Evolutionary conservation across 1,284 basidiomycete genomes (phyloP), one percentile per base, ranked within the genome.

Genomic region (Ceratobasidium sp.): DNA sequence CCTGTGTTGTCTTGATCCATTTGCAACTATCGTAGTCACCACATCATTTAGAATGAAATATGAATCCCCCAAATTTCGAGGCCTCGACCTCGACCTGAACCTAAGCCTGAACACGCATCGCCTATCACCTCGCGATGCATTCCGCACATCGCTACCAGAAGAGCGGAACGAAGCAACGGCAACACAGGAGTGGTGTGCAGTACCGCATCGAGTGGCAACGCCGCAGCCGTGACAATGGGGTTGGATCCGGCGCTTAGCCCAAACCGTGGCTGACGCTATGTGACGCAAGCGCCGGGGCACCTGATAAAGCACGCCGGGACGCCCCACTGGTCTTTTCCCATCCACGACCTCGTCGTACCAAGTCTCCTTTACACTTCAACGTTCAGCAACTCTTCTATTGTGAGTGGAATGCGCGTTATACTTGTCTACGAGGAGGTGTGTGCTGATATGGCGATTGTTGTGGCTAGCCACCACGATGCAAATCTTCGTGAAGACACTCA

Each of bases 401-500:
- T 67, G 51, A 67, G 65, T 56, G 15, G 17, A 53, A 6, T 27
- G 33, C 15, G 15, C 45, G 41, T 22, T 5, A 1, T 27, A 7
- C 9, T 9, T 11, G 5, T 24, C 22, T 17, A 4, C 11, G 11
- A 41, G 36, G 11, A 11, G 36, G 29, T 33, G 9, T 36, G 29
- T n/a, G 27, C 45, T 57, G 24, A 57, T 29, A 22, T 31, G 22
- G 19, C 59, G 41, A 47, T 27, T 11, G 22, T 57, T 19, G 66
- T 94, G 92, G 92, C 93, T 84, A 94, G 92, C 92, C 90, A 85
- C 84, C 86, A 86, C 83, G 78, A 94, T 97, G 95, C 95, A 96
- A 86, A 96, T 96, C 83, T 97, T 97, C 85, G 95, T 97, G 76
- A 97, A 97, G 86, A 96, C 94, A 93, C 94, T 99, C 79, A 98